These are phyloP conservation scores for Lodderomyces orthopsilosis DNA, from an alignment of 1,139 yeast species.

Conservation along the genomic window DNA sequence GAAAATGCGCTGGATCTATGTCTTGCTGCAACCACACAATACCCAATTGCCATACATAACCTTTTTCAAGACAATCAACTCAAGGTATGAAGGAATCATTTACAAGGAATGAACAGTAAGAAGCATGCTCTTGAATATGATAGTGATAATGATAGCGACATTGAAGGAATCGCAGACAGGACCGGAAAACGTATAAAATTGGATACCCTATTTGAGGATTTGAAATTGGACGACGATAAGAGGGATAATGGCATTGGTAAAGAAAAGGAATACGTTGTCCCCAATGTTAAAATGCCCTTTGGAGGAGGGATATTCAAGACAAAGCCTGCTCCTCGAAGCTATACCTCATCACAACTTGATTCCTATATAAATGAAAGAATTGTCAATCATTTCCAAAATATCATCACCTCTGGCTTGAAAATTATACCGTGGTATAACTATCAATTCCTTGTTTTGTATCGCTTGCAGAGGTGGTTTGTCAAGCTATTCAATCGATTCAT, in stretches of 20 bases:
- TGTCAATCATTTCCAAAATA: constrained; percentile 9
- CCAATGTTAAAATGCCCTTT: constrained; percentile 4
- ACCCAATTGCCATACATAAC: no score
- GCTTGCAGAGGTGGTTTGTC: constrained; percentile 38
- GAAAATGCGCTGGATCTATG: not conserved
- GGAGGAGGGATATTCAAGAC: constrained; percentile 8
- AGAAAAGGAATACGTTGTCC: constrained; percentile 2
- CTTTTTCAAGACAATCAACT: no score
- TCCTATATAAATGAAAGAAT: constrained; percentile 13
- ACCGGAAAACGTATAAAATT: constrained; percentile 15
- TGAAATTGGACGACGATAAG: constrained; percentile 10
- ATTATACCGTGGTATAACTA: constrained; percentile 26
- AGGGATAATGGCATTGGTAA: not conserved
- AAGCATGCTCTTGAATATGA: constrained; percentile 12
- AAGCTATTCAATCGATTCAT: constrained; percentile 38
- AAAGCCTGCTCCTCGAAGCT: constrained; percentile 1
- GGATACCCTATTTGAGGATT: constrained; percentile 14
- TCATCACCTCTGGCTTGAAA: constrained; percentile 9
- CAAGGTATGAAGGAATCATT: not conserved
- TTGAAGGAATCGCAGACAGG: constrained; percentile 7
- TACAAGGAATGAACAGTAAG: not conserved
- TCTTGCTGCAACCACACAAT: no score
- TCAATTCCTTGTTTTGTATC: constrained; percentile 22
- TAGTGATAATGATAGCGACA: constrained; percentile 11
- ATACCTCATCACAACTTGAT: constrained; percentile 9